Evolutionary conservation across 352 stramenopile genomes (phyloP).

Genomic region (Phytophthora pini): DNA sequence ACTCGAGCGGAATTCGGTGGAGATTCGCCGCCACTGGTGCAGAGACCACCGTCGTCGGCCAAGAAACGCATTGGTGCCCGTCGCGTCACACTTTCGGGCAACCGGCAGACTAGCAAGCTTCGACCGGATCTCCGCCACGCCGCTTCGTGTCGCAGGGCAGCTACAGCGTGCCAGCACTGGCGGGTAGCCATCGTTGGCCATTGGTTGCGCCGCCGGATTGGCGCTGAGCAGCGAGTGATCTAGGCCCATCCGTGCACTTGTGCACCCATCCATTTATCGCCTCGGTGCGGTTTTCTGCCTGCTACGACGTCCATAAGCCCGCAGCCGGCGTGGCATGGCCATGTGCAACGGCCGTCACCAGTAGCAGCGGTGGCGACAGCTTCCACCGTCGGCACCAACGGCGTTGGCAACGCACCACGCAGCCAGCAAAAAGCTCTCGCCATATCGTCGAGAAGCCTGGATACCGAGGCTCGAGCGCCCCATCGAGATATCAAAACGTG

Average conservation of each 20-base stretch:
- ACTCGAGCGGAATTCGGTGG: slow-evolving; percentile 24
- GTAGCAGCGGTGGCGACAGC: not conserved
- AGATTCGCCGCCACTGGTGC: slow-evolving; percentile 15
- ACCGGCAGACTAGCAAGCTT: slow-evolving; percentile 17
- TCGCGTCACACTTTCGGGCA: slow-evolving; percentile 34
- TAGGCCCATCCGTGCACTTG: slow-evolving; percentile 21
- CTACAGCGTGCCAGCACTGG: slow-evolving; percentile 12
- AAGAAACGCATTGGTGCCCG: slow-evolving; percentile 31
- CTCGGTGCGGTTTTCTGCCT: not conserved
- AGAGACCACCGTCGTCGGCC: slow-evolving; percentile 25
- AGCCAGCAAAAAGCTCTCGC: slow-evolving; percentile 19
- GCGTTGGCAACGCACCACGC: not conserved
- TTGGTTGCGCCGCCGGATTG: slow-evolving; percentile 1
- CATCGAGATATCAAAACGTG: slow-evolving; percentile 8
- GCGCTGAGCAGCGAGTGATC: slow-evolving; percentile 15
- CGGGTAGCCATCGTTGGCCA: slow-evolving; percentile 20
- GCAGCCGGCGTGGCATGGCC: slow-evolving; percentile 4
- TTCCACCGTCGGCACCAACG: slow-evolving; percentile 8
- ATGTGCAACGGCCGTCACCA: slow-evolving; percentile 18
- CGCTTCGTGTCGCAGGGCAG: slow-evolving; percentile 23
- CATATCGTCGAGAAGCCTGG: slow-evolving; percentile 14
- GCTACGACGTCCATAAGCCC: not conserved
- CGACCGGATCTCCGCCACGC: slow-evolving; percentile 26
- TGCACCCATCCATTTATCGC: slow-evolving; percentile 29
- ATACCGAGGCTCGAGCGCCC: slow-evolving; percentile 4